phyloP scores from a whole-genome alignment of 1,139 yeast species.

The Saccharomycopsis crataegensis region DNA sequence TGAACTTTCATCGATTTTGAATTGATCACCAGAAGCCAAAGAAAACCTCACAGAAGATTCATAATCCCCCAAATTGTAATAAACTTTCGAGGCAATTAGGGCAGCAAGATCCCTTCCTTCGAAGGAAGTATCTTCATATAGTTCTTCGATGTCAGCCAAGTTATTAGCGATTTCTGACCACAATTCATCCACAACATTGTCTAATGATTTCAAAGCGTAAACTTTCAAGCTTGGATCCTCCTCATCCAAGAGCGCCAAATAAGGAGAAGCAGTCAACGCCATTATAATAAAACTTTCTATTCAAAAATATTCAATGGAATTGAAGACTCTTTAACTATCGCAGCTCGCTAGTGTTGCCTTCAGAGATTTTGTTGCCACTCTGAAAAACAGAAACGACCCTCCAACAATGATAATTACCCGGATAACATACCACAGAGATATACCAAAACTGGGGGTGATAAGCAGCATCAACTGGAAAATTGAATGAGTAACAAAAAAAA shows the following conservation, averaged over 20 bases:
- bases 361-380: too few relatives aligned
- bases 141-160: conserved; percentile 77
- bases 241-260: conserved; percentile 81
- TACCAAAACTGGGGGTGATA: too few relatives aligned
- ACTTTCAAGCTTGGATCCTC: conserved; percentile 69
- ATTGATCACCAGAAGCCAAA: conserved; percentile 73
- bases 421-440: too few relatives aligned
- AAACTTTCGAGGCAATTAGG: conserved; percentile 84
- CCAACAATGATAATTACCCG: too few relatives aligned
- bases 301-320: too few relatives aligned
- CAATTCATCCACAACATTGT: conserved; percentile 76
- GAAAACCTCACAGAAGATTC: conserved; percentile 88
- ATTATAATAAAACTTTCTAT: conserved; percentile 25
- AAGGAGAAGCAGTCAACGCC: conserved; percentile 79
- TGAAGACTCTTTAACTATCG: too few relatives aligned
- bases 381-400: too few relatives aligned
- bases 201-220: conserved; percentile 78
- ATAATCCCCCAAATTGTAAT: conserved; percentile 91
- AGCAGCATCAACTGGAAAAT: too few relatives aligned
- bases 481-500: too few relatives aligned
- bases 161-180: conserved; percentile 98
- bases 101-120: conserved; percentile 82
- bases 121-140: conserved; percentile 78
- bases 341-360: too few relatives aligned
- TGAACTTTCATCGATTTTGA: conserved; percentile 65